These are phyloP conservation scores for Coffea eugenioides DNA, from an alignment of 257 asterid species.

Conservation along the genomic window DNA sequence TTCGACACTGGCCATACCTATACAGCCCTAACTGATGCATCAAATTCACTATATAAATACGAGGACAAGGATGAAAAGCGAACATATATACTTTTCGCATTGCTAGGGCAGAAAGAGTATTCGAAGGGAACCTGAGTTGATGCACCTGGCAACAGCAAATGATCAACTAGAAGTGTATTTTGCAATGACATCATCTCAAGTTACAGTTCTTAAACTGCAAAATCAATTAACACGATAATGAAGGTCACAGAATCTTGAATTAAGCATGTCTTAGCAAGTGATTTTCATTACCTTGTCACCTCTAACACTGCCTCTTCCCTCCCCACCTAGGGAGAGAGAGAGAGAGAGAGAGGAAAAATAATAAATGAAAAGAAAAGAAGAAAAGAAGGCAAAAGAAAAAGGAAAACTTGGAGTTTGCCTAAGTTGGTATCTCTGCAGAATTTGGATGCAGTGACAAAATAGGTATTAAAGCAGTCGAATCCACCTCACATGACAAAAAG, in stretches of 20 bases:
- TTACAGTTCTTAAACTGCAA: neutral
- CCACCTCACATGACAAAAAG: neutral
- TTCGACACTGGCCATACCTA: conserved; percentile 18
- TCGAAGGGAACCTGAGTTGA: conserved; percentile 26
- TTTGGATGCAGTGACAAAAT: neutral
- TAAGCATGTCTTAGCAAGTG: neutral
- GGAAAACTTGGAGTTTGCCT: neutral
- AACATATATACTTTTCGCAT: neutral
- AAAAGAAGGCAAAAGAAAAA: too few relatives aligned
- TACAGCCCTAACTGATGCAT: conserved; percentile 30
- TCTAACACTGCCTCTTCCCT: neutral
- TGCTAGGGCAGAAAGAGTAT: neutral
- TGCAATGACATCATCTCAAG: conserved; percentile 33
- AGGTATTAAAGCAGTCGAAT: neutral
- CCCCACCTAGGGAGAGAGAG: neutral
- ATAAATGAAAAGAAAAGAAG: too few relatives aligned
- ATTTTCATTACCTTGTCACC: neutral
- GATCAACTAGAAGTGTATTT: conserved; percentile 14
- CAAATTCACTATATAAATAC: conserved; percentile 13
- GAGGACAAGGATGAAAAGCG: neutral
- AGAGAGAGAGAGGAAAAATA: too few relatives aligned
- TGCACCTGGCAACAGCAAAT: conserved; percentile 18
- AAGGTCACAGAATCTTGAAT: neutral
- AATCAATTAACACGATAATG: neutral
- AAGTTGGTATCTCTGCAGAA: neutral